Evolutionary conservation across 2,329 filamentous ascomycete genomes (phyloP).

Genomic region (Trichoderma simmonsii): DNA sequence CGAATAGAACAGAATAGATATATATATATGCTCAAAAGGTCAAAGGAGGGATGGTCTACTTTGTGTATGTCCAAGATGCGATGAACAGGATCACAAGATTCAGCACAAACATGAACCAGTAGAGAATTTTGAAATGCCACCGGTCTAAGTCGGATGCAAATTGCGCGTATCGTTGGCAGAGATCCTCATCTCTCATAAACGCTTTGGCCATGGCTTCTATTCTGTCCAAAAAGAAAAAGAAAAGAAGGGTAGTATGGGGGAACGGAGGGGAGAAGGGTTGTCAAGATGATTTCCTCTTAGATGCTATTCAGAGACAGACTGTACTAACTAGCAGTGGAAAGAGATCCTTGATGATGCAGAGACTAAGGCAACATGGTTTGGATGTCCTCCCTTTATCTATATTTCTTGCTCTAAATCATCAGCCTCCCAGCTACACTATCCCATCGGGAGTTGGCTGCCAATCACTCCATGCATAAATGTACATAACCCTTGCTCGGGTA

Average conservation of each 20-base stretch:
- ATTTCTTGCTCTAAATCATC: background rate
- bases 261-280: background rate
- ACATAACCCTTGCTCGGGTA: background rate
- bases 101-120: constrained; percentile 45
- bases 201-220: background rate
- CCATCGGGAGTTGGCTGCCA: background rate
- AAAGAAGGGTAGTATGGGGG: too few relatives aligned
- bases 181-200: constrained; percentile 20
- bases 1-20: background rate
- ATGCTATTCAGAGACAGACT: background rate
- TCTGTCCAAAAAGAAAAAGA: too few relatives aligned
- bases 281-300: background rate
- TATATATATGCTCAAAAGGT: background rate
- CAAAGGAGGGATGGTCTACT: constrained; percentile 25
- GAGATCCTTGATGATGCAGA: background rate
- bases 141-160: constrained; percentile 43
- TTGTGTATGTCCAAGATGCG: constrained; percentile 41
- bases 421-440: background rate
- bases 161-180: constrained; percentile 41
- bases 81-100: constrained; percentile 45
- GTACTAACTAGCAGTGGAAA: background rate
- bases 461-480: background rate
- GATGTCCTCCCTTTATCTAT: background rate
- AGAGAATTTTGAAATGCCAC: constrained; percentile 44
- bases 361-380: background rate